A percentile compares a stretch with the other conserved stretches of the same genome.
phyloP scores from a whole-genome alignment of 106 monocot species.

The Acorus gramineus region DNA sequence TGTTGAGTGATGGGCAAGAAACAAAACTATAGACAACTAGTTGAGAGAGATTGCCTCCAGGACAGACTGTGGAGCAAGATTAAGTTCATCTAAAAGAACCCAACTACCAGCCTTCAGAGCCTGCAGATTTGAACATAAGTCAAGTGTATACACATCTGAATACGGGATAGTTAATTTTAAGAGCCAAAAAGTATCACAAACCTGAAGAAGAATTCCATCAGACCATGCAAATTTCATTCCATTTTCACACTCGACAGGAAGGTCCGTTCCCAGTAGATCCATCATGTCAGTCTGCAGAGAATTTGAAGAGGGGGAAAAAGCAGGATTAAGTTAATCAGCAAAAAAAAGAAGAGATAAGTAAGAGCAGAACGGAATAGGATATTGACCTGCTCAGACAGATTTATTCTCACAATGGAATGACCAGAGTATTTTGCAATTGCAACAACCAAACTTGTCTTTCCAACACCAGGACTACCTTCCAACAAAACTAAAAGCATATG shows the following conservation, averaged over 20 bases:
- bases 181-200: slow-evolving; percentile 6
- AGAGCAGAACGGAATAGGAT: neutral
- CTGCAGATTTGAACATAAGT: slow-evolving; percentile 15
- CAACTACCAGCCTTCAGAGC: slow-evolving; percentile 84
- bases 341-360: neutral
- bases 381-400: slow-evolving; percentile 90
- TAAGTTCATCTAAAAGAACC: slow-evolving; percentile 97
- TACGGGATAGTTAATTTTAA: neutral
- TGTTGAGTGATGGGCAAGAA: neutral
- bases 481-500: slow-evolving; percentile 49
- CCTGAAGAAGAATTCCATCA: slow-evolving; percentile 97
- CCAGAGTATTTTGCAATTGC: slow-evolving; percentile 90
- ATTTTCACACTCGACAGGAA: slow-evolving; percentile 55
- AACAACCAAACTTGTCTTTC: slow-evolving; percentile 87
- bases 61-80: slow-evolving; percentile 98
- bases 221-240: slow-evolving; percentile 92
- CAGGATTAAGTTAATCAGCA: neutral
- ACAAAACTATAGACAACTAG: neutral
- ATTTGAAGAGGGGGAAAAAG: slow-evolving; percentile 1
- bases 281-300: slow-evolving; percentile 85
- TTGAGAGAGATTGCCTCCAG: slow-evolving; percentile 43
- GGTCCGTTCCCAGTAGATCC: slow-evolving; percentile 92
- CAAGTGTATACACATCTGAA: too few relatives aligned
- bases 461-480: slow-evolving; percentile 99
- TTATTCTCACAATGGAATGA: slow-evolving; percentile 81